Evolutionary conservation across 805 yeast species (phyloP), one percentile per base, ranked within the genome.

Genomic region (Kregervanrija pseudodelftensis): DNA sequence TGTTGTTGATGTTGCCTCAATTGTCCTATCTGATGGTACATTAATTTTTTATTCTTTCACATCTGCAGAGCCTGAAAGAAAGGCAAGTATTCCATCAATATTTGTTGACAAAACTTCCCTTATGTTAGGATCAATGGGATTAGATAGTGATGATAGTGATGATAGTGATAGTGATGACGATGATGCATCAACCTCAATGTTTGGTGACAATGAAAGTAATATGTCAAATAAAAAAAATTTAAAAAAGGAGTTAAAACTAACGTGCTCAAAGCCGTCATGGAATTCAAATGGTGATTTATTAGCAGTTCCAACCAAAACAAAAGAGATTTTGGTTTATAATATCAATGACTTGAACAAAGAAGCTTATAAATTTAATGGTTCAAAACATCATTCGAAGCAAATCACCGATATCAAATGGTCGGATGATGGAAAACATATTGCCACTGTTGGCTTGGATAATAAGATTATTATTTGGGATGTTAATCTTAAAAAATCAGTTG

Each of bases 211-310:
- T 16, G 47, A 51, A 14, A 40, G 43, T 11, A 41, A 16, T 14
- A 49, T 37, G 34, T 48, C 33, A 37, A 41, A 39, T 5, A 41
- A 39, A 5, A 49, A 47, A 61, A 58, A 36, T 72, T 68, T 35
- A 69, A 68, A 54, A 62, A 75, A 37, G 58, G 50, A 44, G n/a
- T 48, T 53, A n/a, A 47, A 43, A 17, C 44, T 56, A 36, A 40
- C 57, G 2, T 46, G 80, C 22, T 72, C 85, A 0, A 73, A 73
- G 36, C 72, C 79, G 2, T 76, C 74, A 33, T 88, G 95, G 95
- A 76, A 79, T 45, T 76, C 83, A 2, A 69, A 73, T 43, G 95
- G 95, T 13, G 76, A 76, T 43, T 60, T 68, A n/a, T 67, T 88
- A 40, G 87, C 89, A 2, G 56, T 86, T 14, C 89, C 95, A 2